These are phyloP conservation scores for Pisolithus orientalis DNA, from an alignment of 768 basidiomycete species.

Conservation along the genomic window DNA sequence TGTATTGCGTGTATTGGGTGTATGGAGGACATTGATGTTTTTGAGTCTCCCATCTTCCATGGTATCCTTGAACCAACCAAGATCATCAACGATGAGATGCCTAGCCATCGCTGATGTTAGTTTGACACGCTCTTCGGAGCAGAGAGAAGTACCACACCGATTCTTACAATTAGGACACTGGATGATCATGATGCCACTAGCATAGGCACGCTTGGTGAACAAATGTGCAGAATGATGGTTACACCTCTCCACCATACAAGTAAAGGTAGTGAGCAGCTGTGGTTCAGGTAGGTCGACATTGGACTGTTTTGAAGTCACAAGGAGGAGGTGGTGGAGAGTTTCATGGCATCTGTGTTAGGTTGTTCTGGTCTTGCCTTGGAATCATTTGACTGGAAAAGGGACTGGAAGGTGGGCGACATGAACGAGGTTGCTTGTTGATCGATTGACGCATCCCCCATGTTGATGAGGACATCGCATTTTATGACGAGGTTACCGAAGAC, in stretches of 20 bases:
- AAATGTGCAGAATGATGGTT: constrained; percentile 78
- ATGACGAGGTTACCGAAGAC: no score
- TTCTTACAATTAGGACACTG: constrained; percentile 90
- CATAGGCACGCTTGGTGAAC: constrained; percentile 81
- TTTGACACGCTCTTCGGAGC: neutral
- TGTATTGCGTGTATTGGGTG: no score
- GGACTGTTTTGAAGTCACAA: constrained; percentile 7
- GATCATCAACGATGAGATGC: constrained; percentile 82
- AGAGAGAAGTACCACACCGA: constrained; percentile 43
- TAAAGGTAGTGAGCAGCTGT: constrained; percentile 72
- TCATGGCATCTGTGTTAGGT: no score
- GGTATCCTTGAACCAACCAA: constrained; percentile 87
- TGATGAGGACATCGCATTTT: no score
- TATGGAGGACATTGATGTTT: constrained; percentile 74
- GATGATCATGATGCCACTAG: constrained; percentile 83
- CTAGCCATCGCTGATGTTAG: constrained; percentile 39
- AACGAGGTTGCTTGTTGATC: no score
- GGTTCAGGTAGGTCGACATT: constrained; percentile 46
- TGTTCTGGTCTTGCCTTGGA: no score
- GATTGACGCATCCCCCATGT: no score
- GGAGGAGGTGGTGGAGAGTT: no score
- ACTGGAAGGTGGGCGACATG: no score
- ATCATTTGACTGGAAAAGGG: no score
- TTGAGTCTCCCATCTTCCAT: constrained; percentile 65
- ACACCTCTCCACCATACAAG: constrained; percentile 75